These are phyloP conservation scores for Aspergillus bertholletiae DNA, from an alignment of 495 filamentous ascomycete species.

Conservation along the genomic window DNA sequence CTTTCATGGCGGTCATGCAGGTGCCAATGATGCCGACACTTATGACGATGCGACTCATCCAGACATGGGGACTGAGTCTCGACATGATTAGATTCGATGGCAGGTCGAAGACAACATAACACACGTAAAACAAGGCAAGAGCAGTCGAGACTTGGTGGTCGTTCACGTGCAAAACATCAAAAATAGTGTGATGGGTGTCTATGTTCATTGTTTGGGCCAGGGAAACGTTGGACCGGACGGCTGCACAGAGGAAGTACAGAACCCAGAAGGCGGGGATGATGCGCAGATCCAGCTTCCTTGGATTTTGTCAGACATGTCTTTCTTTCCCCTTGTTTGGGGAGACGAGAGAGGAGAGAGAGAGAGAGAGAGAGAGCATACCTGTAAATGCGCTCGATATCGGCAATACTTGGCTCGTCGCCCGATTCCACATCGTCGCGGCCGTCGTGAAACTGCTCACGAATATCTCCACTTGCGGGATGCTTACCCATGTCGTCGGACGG, in stretches of 20 bases:
- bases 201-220: conserved; percentile 89
- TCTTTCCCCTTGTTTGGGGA: background rate
- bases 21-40: conserved; percentile 80
- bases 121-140: conserved; percentile 84
- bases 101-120: conserved; percentile 84
- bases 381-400: conserved; percentile 41
- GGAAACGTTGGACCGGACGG: conserved; percentile 86
- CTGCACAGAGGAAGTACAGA: conserved; percentile 90
- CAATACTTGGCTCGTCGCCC: conserved; percentile 24
- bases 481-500: conserved; percentile 16
- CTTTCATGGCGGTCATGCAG: conserved; percentile 76
- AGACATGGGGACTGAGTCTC: conserved; percentile 75
- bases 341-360: background rate
- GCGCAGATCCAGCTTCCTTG: conserved; percentile 70
- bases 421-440: conserved; percentile 25
- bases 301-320: background rate
- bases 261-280: conserved; percentile 91
- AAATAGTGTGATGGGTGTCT: conserved; percentile 62
- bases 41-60: conserved; percentile 91
- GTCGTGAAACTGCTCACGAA: conserved; percentile 24
- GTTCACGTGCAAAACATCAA: conserved; percentile 60
- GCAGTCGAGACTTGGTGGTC: conserved; percentile 75
- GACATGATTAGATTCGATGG: conserved; percentile 92
- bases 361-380: conserved; percentile 25
- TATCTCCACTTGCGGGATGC: conserved; percentile 13